Evolutionary conservation across 352 stramenopile species (phyloP).

Genomic region (Discostella stelligera): DNA sequence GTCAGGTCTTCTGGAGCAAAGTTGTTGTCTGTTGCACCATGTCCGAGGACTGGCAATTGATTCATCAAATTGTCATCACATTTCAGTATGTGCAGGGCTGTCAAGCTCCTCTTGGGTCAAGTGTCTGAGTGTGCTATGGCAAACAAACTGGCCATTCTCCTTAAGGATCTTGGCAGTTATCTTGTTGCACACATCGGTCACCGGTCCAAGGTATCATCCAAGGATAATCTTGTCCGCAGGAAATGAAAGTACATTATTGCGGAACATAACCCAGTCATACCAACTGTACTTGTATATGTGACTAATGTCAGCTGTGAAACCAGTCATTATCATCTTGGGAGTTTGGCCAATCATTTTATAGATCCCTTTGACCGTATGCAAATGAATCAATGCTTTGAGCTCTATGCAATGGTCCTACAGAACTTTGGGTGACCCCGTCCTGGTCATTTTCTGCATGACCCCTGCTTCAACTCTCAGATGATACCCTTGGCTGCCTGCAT

Average conservation of each 20-base stretch:
- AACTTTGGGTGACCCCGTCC: constrained; percentile 10
- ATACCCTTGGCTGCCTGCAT: constrained; percentile 28
- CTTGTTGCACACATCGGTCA: constrained; percentile 25
- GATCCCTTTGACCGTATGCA: constrained; percentile 25
- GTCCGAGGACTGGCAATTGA: background rate
- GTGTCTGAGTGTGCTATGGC: constrained; percentile 24
- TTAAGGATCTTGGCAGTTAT: constrained; percentile 41
- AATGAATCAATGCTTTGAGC: constrained; percentile 24
- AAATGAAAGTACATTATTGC: too few relatives aligned
- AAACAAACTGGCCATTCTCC: constrained; percentile 41
- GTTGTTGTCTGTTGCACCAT: background rate
- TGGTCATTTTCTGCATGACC: constrained; percentile 29
- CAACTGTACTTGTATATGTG: constrained; percentile 26
- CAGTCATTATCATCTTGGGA: constrained; percentile 25
- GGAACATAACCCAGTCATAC: constrained; percentile 53
- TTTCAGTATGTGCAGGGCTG: background rate
- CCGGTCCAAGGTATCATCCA: constrained; percentile 47
- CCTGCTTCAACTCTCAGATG: constrained; percentile 38
- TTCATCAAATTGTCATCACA: background rate
- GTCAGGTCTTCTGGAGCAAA: constrained; percentile 6
- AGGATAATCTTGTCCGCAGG: constrained; percentile 17
- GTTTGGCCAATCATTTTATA: background rate
- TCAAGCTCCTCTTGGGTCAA: constrained; percentile 26
- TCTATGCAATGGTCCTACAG: constrained; percentile 54
- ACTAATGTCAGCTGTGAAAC: constrained; percentile 21